Conservation (phyloP, 1,139 yeast species). For the Geotrichum candidum region DNA sequence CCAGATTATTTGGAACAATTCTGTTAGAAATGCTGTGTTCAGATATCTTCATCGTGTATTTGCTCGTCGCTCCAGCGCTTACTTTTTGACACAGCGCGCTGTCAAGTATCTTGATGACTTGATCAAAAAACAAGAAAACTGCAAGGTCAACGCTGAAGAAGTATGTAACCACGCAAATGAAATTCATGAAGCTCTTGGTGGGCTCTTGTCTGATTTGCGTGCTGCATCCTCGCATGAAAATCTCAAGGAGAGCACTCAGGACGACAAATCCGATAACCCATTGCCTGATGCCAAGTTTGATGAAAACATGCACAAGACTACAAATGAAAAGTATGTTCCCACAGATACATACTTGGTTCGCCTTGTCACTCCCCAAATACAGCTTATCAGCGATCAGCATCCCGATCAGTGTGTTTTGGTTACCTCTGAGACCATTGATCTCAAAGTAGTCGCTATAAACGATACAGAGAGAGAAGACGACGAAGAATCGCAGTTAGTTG, state of each 20-base stretch:
- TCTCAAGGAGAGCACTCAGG: background rate
- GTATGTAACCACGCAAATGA: background rate
- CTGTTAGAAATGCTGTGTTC: conserved; percentile 54
- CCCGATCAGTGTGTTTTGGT: conserved; percentile 62
- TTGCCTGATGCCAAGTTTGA: background rate
- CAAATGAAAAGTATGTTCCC: conserved; percentile 38
- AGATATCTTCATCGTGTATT: conserved; percentile 57
- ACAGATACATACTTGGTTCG: conserved; percentile 64
- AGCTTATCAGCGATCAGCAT: conserved; percentile 61
- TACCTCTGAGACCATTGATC: conserved; percentile 65
- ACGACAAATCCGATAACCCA: background rate
- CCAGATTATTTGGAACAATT: conserved; percentile 73
- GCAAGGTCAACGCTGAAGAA: conserved; percentile 7
- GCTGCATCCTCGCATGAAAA: conserved; percentile 9
- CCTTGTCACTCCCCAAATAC: conserved; percentile 80
- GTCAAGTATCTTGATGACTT: conserved; percentile 59
- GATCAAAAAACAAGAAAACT: conserved; percentile 26
- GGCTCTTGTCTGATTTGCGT: conserved; percentile 17
- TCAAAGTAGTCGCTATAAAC: conserved; percentile 56
- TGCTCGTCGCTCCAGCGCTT: conserved; percentile 51
- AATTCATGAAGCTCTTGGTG: conserved; percentile 3
- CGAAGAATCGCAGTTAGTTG: conserved; percentile 50
- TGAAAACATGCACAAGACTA: conserved; percentile 8
- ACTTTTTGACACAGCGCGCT: conserved; percentile 66
- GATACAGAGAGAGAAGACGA: conserved; percentile 45